A percentile compares a stretch with the other conserved stretches of the same genome.
Evolutionary conservation across 345 rosid species (phyloP).

Genomic region (Laguncularia racemosa): DNA sequence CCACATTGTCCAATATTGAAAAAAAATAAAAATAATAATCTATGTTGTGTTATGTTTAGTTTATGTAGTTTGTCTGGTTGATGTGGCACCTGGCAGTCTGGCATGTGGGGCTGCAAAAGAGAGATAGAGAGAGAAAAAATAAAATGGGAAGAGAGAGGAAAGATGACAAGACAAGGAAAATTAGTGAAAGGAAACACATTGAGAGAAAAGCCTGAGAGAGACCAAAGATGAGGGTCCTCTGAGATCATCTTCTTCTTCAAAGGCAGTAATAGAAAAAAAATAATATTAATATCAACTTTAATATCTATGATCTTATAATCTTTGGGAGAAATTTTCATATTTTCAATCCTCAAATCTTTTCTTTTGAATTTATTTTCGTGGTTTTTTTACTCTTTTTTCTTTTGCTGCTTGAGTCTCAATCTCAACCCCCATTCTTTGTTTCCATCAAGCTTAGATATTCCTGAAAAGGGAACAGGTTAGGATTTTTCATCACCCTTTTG

Average conservation of each 20-base stretch:
- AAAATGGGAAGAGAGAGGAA: slow-evolving; percentile 4
- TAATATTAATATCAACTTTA: background rate
- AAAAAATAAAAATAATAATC: too few relatives aligned
- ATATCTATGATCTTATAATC: background rate
- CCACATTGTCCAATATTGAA: too few relatives aligned
- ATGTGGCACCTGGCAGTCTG: background rate
- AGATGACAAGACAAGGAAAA: slow-evolving; percentile 1
- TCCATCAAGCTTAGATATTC: background rate
- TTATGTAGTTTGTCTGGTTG: slow-evolving; percentile 12
- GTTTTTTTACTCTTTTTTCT: slow-evolving; percentile 12
- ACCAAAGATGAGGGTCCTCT: slow-evolving; percentile 61
- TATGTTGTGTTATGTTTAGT: background rate
- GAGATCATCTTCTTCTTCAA: slow-evolving; percentile 45
- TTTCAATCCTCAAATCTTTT: too few relatives aligned
- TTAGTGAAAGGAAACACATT: slow-evolving; percentile 1
- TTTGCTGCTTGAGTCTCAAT: slow-evolving; percentile 34
- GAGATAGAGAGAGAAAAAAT: background rate
- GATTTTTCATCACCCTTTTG: slow-evolving; percentile 13
- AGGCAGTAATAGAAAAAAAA: slow-evolving; percentile 38
- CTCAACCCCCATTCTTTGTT: slow-evolving; percentile 3
- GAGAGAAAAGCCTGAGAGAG: slow-evolving; percentile 3
- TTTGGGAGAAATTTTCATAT: too few relatives aligned
- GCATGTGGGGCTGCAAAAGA: slow-evolving; percentile 7
- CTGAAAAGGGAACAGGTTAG: background rate
- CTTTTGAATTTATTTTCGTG: background rate